Percentiles rank a stretch among this genome's conserved stretches.
Conservation (phyloP, 805 yeast genomes). For the Candida railenensis region DNA sequence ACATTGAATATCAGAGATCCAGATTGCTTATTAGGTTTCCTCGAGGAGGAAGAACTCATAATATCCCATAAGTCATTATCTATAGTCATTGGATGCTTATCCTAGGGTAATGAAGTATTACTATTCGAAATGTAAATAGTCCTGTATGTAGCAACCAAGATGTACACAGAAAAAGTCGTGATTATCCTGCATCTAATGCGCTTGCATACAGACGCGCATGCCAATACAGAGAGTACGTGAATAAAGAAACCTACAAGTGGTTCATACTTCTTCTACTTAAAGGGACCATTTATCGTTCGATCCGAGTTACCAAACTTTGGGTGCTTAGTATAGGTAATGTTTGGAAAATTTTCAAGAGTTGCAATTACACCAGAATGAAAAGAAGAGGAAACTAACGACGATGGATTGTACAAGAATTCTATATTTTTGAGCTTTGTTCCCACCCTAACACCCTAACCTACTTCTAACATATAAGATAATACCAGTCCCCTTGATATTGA, state of each 20-base stretch:
- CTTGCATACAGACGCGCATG: neutral
- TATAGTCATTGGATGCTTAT: neutral
- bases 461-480: neutral
- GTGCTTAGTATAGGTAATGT: neutral
- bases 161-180: neutral
- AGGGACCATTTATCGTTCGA: neutral
- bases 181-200: neutral
- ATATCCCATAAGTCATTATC: conserved; percentile 1
- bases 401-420: neutral
- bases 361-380: neutral
- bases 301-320: neutral
- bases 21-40: neutral
- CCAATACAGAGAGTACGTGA: too few species aligned
- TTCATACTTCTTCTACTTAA: neutral
- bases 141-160: neutral
- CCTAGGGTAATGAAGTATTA: too few species aligned
- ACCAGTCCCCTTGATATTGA: neutral
- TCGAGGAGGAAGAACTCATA: neutral
- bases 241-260: too few species aligned
- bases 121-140: neutral
- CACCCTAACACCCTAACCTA: neutral
- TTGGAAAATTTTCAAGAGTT: neutral
- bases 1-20: neutral
- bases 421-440: neutral
- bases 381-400: neutral